These are phyloP conservation scores for Syzygium aromaticum DNA, from an alignment of 345 rosid species.

Conservation along the genomic window DNA sequence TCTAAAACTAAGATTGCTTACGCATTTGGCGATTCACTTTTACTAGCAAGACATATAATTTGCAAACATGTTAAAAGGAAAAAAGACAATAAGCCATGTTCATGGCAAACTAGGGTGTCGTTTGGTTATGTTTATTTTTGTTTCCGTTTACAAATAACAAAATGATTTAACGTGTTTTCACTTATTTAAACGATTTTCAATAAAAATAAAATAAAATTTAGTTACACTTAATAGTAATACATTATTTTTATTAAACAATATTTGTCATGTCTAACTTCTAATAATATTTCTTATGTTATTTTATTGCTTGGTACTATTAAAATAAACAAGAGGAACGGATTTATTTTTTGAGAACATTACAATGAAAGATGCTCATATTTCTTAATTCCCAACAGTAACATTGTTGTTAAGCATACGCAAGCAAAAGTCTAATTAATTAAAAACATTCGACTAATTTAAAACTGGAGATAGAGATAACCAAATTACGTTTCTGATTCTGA, in stretches of 20 bases:
- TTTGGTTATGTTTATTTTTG: not conserved
- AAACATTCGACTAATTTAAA: not conserved
- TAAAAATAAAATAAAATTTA: too few relatives aligned
- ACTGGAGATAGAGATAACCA: too few relatives aligned
- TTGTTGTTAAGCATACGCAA: not conserved
- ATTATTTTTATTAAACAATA: too few relatives aligned
- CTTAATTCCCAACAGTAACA: not conserved
- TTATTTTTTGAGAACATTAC: not conserved
- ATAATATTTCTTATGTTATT: not conserved
- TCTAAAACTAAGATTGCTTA: not conserved
- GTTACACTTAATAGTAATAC: not conserved
- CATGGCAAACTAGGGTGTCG: not conserved
- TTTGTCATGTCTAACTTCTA: not conserved
- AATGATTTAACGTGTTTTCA: too few relatives aligned
- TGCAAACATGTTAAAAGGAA: not conserved
- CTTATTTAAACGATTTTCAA: not conserved
- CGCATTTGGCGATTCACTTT: not conserved
- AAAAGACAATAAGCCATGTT: not conserved
- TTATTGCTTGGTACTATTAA: not conserved
- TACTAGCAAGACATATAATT: not conserved
- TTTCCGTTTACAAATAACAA: too few relatives aligned
- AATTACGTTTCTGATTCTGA: too few relatives aligned
- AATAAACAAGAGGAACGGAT: not conserved
- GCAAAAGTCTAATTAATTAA: not conserved
- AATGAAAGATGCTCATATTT: not conserved